Base-by-base conservation (phyloP, 2,329 filamentous ascomycete species). In the Thermomyces lanuginosus region DNA sequence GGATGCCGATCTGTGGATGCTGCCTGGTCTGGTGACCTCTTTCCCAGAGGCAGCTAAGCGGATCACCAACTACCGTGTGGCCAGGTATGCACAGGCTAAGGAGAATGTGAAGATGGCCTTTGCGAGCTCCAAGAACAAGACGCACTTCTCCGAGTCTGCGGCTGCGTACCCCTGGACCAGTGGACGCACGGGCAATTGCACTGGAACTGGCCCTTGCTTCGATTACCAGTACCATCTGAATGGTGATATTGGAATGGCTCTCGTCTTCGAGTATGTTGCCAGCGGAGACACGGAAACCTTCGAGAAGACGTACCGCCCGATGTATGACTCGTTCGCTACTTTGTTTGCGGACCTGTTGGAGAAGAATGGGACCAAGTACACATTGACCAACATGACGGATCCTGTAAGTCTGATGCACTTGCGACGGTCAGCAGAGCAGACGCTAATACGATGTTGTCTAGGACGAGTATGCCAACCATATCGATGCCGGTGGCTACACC, bases 181-280 rank as follows among this genome's bases (percentile, higher is more conserved):
- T 37, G 72, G 68, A 6, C 53, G 72, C 4, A 73, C 61, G 40
- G 75, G 74, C 2, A 78, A 79, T 39, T 79, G 74, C 40, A 79
- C 75, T 0, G 63, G 58, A 2, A 67, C 65, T 3, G 66, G 66
- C 2, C 61, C 66, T 14, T 79, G 74, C 45, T 75, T 72, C 38
- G 73, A 79, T 45, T 78, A 79, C 36, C 63, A 79, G 43, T 80
- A 79, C 39, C 74, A 79, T 44, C 39, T 79, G 19, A 78, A 78
- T 38, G 70, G 72, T 5, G 74, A 78, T 37, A 76, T 79, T 37
- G 70, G 67, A 0, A 53, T 76, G 16, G 60, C 68, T 1, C 55
- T 75, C 32, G 60, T 66, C 38, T 72, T 74, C 28, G 67, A 74
- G 33, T 71, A 63, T 53, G 56, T 66, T 9, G 60, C 63, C 2